Conservation (phyloP, 139 green algal species). For the Chlorella sp. region DNA sequence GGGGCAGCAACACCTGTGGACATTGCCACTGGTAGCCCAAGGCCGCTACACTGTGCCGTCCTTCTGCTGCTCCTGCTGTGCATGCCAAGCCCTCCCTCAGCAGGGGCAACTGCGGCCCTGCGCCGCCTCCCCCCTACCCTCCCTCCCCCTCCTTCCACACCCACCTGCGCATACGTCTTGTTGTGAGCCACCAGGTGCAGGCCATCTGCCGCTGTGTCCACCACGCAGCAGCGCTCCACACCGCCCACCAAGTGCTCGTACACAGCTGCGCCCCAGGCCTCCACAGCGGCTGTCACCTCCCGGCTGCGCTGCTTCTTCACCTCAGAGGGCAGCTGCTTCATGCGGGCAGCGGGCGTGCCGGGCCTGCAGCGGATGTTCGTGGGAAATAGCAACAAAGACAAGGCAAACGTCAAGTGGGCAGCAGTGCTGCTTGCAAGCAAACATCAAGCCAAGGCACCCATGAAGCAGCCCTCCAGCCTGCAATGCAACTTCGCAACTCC, state of each 20-base stretch:
- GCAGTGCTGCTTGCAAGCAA: neutral
- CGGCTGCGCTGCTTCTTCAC: conserved; percentile 66
- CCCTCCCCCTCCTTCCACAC: too few species aligned
- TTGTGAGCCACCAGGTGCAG: conserved; percentile 80
- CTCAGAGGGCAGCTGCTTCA: conserved; percentile 68
- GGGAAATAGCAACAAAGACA: too few species aligned
- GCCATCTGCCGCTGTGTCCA: conserved; percentile 84
- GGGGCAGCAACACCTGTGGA: neutral
- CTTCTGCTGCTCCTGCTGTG: neutral
- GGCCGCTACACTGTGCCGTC: too few species aligned
- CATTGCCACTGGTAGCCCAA: neutral
- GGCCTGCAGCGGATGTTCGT: conserved; percentile 38
- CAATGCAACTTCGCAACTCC: too few species aligned
- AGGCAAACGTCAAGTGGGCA: too few species aligned
- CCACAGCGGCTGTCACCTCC: conserved; percentile 72
- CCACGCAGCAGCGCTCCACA: conserved; percentile 75
- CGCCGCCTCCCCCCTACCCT: too few species aligned
- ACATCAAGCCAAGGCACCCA: too few species aligned
- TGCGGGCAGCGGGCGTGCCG: conserved; percentile 90
- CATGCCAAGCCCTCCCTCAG: too few species aligned
- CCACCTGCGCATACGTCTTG: conserved; percentile 87
- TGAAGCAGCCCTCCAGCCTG: too few species aligned
- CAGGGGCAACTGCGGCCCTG: too few species aligned
- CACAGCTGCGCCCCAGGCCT: conserved; percentile 59
- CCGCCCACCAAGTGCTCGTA: conserved; percentile 73